Percentiles rank a stretch among this genome's conserved stretches.
These are phyloP conservation scores for Chrysophaeum taylorii DNA, from an alignment of 352 stramenopile genomes.

Conservation along the genomic window DNA sequence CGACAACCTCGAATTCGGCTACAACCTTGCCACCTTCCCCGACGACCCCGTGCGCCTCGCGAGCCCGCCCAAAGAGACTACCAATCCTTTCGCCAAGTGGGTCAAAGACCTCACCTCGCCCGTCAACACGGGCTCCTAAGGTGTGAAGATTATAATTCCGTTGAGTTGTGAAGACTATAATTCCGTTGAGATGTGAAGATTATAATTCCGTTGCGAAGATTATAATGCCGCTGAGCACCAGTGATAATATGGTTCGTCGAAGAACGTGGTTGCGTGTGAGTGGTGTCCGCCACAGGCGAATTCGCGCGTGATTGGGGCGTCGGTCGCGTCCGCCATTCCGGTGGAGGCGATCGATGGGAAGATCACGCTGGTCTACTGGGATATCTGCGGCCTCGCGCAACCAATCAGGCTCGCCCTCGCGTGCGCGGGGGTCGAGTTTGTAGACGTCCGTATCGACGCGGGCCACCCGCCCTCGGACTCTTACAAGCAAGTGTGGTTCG, in stretches of 20 bases:
- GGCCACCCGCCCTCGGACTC: neutral
- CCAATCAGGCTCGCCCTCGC: neutral
- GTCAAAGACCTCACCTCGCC: slow-evolving; percentile 2
- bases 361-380: neutral
- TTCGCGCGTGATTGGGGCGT: neutral
- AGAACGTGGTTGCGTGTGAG: no score
- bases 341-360: neutral
- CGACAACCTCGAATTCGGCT: slow-evolving; percentile 7
- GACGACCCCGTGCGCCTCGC: slow-evolving; percentile 2
- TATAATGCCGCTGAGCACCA: no score
- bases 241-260: no score
- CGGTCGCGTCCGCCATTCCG: neutral
- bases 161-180: no score
- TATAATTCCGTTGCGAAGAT: no score
- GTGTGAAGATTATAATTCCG: no score
- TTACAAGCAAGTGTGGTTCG: neutral
- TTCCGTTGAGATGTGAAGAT: no score
- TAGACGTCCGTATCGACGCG: neutral
- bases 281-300: no score
- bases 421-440: neutral
- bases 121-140: no score
- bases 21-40: slow-evolving; percentile 7
- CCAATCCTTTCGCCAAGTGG: neutral
- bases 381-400: neutral
- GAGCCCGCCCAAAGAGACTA: neutral